Percentiles rank a stretch among this genome's conserved stretches.
phyloP scores from a whole-genome alignment of 805 yeast genomes.

The Teunomyces aglyptinius region DNA sequence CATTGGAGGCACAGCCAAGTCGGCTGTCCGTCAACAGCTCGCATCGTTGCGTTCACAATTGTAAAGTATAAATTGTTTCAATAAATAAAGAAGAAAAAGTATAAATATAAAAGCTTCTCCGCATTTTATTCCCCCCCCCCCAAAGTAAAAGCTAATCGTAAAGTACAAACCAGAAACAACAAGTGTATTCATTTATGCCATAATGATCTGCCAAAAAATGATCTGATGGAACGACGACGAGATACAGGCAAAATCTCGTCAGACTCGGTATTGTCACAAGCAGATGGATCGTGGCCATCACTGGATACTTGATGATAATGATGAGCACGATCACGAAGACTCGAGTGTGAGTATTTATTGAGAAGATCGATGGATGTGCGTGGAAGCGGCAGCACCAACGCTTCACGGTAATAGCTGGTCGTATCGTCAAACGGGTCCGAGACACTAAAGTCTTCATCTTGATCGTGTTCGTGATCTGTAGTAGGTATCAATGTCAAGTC shows the following conservation, averaged over 20 bases:
- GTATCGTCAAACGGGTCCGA: background rate
- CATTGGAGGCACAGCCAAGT: constrained; percentile 94
- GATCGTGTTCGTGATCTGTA: background rate
- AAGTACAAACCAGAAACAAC: background rate
- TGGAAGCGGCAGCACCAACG: background rate
- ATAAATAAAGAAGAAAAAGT: background rate
- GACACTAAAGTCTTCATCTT: background rate
- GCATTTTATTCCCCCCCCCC: background rate
- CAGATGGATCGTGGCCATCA: too few species aligned
- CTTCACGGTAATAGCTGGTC: background rate
- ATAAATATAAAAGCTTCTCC: background rate
- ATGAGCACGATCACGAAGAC: too few species aligned
- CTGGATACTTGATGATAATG: too few species aligned
- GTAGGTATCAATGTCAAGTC: background rate
- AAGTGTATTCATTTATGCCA: background rate
- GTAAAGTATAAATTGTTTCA: background rate
- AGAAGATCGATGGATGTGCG: background rate
- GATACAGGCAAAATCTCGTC: background rate
- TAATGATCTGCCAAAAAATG: background rate
- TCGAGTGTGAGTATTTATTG: background rate
- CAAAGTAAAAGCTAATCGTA: background rate
- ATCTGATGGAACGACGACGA: background rate
- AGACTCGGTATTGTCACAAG: background rate
- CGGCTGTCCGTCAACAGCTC: constrained; percentile 82
- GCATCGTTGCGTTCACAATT: constrained; percentile 23